These are phyloP conservation scores for Solanum medicagineum DNA, from an alignment of 257 asterid genomes.

Conservation along the genomic window DNA sequence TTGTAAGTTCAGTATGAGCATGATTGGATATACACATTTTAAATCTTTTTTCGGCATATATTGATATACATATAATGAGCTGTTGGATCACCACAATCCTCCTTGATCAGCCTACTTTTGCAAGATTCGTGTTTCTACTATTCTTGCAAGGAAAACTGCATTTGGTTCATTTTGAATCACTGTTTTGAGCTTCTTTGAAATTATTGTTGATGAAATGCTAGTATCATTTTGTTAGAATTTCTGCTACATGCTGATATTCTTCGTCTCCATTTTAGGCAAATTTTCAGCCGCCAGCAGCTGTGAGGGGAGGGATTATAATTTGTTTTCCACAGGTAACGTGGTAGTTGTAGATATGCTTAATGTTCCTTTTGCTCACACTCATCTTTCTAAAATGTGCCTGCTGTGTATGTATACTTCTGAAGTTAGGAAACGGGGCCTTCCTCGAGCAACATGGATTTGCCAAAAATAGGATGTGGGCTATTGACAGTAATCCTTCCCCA, in stretches of 20 bases:
- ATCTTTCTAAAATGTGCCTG: neutral
- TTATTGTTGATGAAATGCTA: neutral
- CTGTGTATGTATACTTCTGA: neutral
- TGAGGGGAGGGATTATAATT: conserved; percentile 80
- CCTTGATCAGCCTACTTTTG: neutral
- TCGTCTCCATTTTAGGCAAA: conserved; percentile 18
- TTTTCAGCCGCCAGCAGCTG: conserved; percentile 60
- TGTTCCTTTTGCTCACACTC: neutral
- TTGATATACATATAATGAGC: neutral
- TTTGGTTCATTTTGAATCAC: neutral
- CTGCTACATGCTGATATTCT: neutral
- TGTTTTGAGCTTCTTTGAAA: neutral
- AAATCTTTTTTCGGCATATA: neutral
- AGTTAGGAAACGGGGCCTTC: conserved; percentile 71
- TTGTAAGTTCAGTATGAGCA: neutral
- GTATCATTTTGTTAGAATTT: neutral
- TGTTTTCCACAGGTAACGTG: conserved; percentile 75
- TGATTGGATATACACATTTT: neutral
- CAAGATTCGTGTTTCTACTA: neutral
- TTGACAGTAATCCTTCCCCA: conserved; percentile 64
- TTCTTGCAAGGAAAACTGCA: neutral
- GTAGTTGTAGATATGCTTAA: neutral
- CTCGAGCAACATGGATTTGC: conserved; percentile 83
- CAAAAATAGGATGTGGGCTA: conserved; percentile 54
- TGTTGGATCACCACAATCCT: neutral